Percentiles rank a stretch among this genome's conserved stretches.
Evolutionary conservation across 192 early-diverging fungal species (phyloP).

Genomic region (Coemansia sp.): DNA sequence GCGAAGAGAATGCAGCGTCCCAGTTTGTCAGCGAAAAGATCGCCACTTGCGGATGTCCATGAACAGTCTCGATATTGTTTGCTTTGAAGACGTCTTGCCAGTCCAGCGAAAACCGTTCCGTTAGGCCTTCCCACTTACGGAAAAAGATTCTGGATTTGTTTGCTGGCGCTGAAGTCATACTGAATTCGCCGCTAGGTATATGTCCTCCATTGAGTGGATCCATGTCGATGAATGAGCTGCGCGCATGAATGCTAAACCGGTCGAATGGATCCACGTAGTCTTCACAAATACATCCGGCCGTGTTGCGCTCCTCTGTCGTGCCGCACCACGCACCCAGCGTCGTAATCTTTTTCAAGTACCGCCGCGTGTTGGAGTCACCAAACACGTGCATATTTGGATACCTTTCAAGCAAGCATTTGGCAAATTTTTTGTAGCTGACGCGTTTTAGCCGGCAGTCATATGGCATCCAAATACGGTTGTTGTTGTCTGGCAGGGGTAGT

Average conservation of each 20-base stretch:
- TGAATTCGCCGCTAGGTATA: neutral
- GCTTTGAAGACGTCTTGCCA: too few relatives aligned
- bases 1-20: constrained; percentile 43
- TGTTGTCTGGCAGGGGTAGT: constrained; percentile 25
- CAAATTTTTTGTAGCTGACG: constrained; percentile 32
- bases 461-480: constrained; percentile 53
- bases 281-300: constrained; percentile 46
- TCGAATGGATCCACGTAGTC: constrained; percentile 23
- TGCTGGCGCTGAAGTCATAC: neutral
- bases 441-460: constrained; percentile 46
- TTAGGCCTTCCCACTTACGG: constrained; percentile 5
- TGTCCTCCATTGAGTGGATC: neutral
- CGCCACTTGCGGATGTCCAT: constrained; percentile 13
- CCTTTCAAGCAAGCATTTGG: constrained; percentile 27
- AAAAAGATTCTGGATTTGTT: constrained; percentile 7
- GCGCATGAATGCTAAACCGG: neutral
- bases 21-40: constrained; percentile 53
- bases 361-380: constrained; percentile 55
- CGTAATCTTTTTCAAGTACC: constrained; percentile 46
- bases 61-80: neutral
- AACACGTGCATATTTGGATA: constrained; percentile 44
- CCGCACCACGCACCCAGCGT: constrained; percentile 50
- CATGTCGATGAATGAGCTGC: neutral
- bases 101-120: neutral
- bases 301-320: neutral